Base-by-base conservation (phyloP, 208 protist species). In the Wallacemonas sp. region DNA sequence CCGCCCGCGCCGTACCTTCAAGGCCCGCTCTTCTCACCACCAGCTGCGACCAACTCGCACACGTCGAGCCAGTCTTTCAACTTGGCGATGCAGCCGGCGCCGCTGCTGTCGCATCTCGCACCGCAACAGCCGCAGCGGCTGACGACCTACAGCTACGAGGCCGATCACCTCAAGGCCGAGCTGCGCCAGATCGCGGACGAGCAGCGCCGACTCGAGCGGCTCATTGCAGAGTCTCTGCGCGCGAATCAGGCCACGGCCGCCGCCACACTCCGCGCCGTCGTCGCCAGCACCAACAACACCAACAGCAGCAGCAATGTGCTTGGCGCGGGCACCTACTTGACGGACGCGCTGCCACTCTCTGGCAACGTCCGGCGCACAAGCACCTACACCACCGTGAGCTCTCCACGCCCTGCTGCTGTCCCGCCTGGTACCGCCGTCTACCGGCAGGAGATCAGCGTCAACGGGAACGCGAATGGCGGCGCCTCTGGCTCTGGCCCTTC, bases 121-220 rank as follows among this genome's bases (percentile, higher is more conserved):
- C 6, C n/a, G 23, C 24, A 14, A 26, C n/a, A 36, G 2, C 30
- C n/a, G 30, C 30, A 24, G 48, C 44, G 24, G 4, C 21, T 29
- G 2, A 33, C 65, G 11, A 27, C 54, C 32, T 70, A 70, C 55
- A 55, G 27, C 11, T 70, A 70, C 43, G 56, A 70, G 23, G 38
- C 41, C 17, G 65, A 70, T 11, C 21, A 52, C 29, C 49, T 70
- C 34, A 62, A 64, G 33, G 29, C 27, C 17, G 65, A 70, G 44
- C 54, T 70, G 19, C 54, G 46, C 2, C 49, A 70, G 34, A 70
- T 70, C 43, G 19, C 65, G 14, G 46, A 46, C n/a, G 54, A 70
- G 4, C 65, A 70, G 34, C 54, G 55, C 2, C 39, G 43, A 1
- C 27, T 70, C 2, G 55, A 70, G 65, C 43, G 19, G 1, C 16